These are phyloP conservation scores for Kalaharituber pfeilii DNA, from an alignment of 2,329 filamentous ascomycete species.

Conservation along the genomic window DNA sequence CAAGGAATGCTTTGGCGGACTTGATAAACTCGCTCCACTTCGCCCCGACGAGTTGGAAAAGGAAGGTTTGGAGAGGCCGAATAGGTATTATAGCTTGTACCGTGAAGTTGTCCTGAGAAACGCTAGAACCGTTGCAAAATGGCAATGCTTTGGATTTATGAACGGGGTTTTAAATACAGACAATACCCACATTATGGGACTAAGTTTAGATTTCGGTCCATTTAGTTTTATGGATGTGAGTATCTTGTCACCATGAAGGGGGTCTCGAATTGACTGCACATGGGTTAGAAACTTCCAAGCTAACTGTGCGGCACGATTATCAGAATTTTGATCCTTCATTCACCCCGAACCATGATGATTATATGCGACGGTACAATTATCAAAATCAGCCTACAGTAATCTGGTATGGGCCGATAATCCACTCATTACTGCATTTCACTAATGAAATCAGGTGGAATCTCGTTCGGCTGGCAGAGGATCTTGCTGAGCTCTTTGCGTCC, in stretches of 20 bases:
- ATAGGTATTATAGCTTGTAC: conserved; percentile 73
- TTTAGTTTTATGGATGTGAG: conserved; percentile 77
- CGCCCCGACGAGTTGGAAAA: conserved; percentile 31
- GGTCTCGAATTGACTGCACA: neutral
- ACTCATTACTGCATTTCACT: too few species aligned
- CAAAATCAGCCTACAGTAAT: conserved; percentile 88
- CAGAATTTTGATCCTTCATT: conserved; percentile 77
- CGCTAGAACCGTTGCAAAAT: conserved; percentile 70
- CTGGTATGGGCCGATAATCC: conserved; percentile 49
- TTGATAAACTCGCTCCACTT: conserved; percentile 37
- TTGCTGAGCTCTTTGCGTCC: conserved; percentile 75
- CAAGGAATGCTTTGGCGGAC: conserved; percentile 59
- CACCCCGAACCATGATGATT: conserved; percentile 93
- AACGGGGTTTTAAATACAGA: conserved; percentile 97
- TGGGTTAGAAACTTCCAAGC: neutral
- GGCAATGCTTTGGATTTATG: conserved; percentile 99
- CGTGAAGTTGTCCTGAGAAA: conserved; percentile 75
- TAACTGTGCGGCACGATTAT: too few species aligned
- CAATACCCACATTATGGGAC: conserved; percentile 77
- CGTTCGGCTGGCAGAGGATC: conserved; percentile 69
- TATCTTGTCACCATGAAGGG: neutral
- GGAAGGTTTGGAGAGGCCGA: conserved; percentile 42
- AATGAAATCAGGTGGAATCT: conserved; percentile 55
- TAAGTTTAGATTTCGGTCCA: conserved; percentile 87
- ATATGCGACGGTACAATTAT: conserved; percentile 73